These are phyloP conservation scores for Penicillium paxilli DNA, from an alignment of 495 filamentous ascomycete genomes.

Conservation along the genomic window DNA sequence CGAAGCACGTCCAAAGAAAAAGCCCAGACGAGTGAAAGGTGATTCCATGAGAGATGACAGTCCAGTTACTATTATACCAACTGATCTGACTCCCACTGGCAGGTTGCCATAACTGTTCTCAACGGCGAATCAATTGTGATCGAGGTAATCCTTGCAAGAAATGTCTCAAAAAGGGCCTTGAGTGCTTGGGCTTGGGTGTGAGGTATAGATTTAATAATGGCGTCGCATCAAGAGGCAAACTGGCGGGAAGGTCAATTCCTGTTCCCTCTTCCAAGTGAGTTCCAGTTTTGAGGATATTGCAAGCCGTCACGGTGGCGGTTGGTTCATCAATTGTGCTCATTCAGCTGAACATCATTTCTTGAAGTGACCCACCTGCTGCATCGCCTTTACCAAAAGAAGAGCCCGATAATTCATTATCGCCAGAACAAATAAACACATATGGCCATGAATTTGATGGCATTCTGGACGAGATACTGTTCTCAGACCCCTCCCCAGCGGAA, in stretches of 20 bases:
- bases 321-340: too few species aligned
- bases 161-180: not conserved
- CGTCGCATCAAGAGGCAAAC: not conserved
- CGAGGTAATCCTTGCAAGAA: not conserved
- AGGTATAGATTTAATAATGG: not conserved
- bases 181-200: not conserved
- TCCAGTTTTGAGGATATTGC: not conserved
- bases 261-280: not conserved
- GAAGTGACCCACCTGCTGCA: not conserved
- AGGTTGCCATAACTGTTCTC: not conserved
- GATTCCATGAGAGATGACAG: not conserved
- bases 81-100: not conserved
- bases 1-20: not conserved
- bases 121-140: constrained; percentile 2
- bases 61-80: not conserved
- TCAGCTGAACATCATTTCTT: not conserved
- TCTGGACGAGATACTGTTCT: not conserved
- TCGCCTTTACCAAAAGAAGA: not conserved
- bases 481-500: not conserved
- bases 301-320: not conserved
- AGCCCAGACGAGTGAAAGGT: not conserved
- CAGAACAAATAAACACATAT: not conserved
- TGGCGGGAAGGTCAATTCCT: not conserved
- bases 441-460: not conserved
- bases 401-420: not conserved